Base-by-base conservation (phyloP, 78 protist genomes). In the Bodo saltans region DNA sequence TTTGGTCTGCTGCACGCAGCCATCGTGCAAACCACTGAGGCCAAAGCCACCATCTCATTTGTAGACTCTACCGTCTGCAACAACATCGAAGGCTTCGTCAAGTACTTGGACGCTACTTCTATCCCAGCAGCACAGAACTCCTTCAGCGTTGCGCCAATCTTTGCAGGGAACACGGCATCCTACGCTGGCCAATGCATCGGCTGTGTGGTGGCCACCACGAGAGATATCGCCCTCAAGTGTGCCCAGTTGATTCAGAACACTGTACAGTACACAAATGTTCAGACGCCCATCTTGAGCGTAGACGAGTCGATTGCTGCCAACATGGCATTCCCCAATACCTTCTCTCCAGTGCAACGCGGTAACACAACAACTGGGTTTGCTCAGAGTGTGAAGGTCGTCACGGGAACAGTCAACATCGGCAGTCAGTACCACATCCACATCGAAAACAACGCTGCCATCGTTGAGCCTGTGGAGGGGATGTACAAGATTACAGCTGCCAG, bases 341-440 rank as follows among this genome's bases (percentile, higher is more conserved):
- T 69, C 35, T 87, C 39, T 32, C 26, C 33, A 2, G 37, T 96
- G 8, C 42, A n/a, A 30, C 32, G 86, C 27, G 97, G 96, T 32
- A 88, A 93, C 74, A 74, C 83, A 3, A 92, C 72, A 17, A 68
- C 40, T 32, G 92, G 75, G 2, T 70, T 91, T 35, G 39, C 42
- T 23, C 70, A 85, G 29, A 38, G 74, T 30, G 88, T 74, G 12
- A 84, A 70, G 38, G 68, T 83, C 40, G 87, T 93, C 30, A 88
- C 84, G 30, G 92, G 89, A 30, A 70, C 75, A 39, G 29, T 90
- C 37, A 76, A 76, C n/a, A 72, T 88, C 72, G 96, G 94, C 34
- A 97, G 93, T 0, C 99, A 97, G 89, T 97, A 97, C 68, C 99
- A 97, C 86, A 92, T 93, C 53, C 96, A 97, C 84, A 67, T 96